Conservation (phyloP, 2,329 filamentous ascomycete species). For the Fusarium sp. region DNA sequence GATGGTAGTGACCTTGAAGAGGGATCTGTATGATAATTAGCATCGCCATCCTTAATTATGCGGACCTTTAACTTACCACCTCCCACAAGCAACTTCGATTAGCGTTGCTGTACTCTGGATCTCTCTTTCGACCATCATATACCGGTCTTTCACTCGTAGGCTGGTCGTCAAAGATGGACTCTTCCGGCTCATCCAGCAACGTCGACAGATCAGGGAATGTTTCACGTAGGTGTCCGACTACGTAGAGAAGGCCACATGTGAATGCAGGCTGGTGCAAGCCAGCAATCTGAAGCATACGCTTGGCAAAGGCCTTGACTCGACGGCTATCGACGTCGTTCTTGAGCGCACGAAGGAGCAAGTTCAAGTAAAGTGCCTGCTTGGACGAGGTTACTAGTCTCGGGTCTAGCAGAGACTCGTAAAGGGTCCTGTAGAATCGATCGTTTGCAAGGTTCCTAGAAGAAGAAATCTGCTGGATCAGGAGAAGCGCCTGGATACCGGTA, state of each 20-base stretch:
- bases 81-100: constrained; percentile 96
- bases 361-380: constrained; percentile 96
- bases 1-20: constrained; percentile 83
- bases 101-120: constrained; percentile 94
- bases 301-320: constrained; percentile 95
- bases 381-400: constrained; percentile 90
- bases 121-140: constrained; percentile 92
- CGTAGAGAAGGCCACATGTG: constrained; percentile 91
- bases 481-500: constrained; percentile 94
- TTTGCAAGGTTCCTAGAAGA: constrained; percentile 84
- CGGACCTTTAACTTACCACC: constrained; percentile 67
- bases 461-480: constrained; percentile 94
- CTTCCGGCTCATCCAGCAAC: constrained; percentile 86
- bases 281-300: constrained; percentile 90
- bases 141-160: constrained; percentile 56
- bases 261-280: constrained; percentile 94
- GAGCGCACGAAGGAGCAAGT: constrained; percentile 88
- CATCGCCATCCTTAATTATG: not conserved
- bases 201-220: constrained; percentile 86
- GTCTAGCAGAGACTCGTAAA: constrained; percentile 96
- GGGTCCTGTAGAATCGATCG: constrained; percentile 93
- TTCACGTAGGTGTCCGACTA: constrained; percentile 84
- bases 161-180: constrained; percentile 75
- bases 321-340: constrained; percentile 93
- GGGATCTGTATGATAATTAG: constrained; percentile 53